Base-by-base conservation (phyloP, 2,329 filamentous ascomycete genomes). In the Epichloe coenophiala region DNA sequence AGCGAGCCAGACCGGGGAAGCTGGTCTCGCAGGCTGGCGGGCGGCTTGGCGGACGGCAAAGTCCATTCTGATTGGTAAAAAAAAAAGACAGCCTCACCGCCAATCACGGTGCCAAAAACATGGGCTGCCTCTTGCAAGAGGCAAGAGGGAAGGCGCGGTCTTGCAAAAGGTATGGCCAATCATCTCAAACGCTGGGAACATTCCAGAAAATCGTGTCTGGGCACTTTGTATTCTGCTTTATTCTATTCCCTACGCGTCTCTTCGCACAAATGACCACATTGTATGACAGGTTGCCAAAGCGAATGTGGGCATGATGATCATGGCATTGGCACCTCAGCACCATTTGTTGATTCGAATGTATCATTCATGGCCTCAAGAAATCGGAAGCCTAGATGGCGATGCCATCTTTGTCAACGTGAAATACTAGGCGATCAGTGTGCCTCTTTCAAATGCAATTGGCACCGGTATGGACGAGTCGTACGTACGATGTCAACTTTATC, bases 41-140 rank as follows among this genome's bases (percentile, higher is more conserved):
- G 19, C 45, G 31, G 7, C 15, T 12, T 12, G 21, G 19, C 5
- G 17, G 5, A 21, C 23, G 42, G 42, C 42, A 45, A 23, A 15
- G 7, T n/a, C n/a, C 12, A 13, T 19, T 38, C 37, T 52, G 35
- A 54, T 54, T 54, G 53, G 53, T 15, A 17, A 17, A 17, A 23
- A 17, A 23, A 51, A 33, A 8, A n/a, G 21, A 33, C 4, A 8
- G 7, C 35, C 12, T 7, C 17, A 8, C 23, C 27, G 15, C 53
- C 53, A 53, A 50, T 55, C 40, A 51, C 5, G 12, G 19, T 17
- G 21, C 9, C 19, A 44, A 33, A 47, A 53, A 46, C 53, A 48
- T 53, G 53, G 49, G 46, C 33, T 38, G 38, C 42, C 37, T 46
- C 42, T 35, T 51, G 23, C 33, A 17, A 17, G 17, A 17, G 2